phyloP scores from a whole-genome alignment of 2,329 filamentous ascomycete species.

The Cercospora janseana region DNA sequence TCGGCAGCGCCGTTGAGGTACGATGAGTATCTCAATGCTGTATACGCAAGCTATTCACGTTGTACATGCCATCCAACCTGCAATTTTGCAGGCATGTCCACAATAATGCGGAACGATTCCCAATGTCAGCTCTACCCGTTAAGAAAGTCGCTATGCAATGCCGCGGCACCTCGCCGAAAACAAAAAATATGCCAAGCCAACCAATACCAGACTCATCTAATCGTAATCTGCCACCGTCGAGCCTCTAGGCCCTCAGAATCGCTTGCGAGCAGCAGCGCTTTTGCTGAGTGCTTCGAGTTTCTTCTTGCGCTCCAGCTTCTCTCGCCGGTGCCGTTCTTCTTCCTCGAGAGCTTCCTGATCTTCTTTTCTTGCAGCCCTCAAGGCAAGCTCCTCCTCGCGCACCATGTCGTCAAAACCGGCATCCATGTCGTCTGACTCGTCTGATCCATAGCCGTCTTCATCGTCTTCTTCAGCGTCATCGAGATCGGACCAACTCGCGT shows the following conservation, averaged over 20 bases:
- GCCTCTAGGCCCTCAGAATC: too few species aligned
- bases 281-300: slow-evolving; percentile 40
- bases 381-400: slow-evolving; percentile 64
- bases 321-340: slow-evolving; percentile 60
- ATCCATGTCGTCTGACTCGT: slow-evolving; percentile 61
- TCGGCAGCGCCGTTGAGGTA: too few species aligned
- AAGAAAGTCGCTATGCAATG: slow-evolving; percentile 9
- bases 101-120: neutral
- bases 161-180: neutral
- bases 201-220: neutral
- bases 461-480: slow-evolving; percentile 54
- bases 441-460: slow-evolving; percentile 74
- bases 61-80: too few species aligned
- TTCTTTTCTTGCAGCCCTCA: slow-evolving; percentile 63
- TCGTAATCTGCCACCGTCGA: too few species aligned
- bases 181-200: neutral
- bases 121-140: too few species aligned
- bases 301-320: slow-evolving; percentile 57
- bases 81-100: neutral
- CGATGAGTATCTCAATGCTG: too few species aligned
- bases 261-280: slow-evolving; percentile 36
- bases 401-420: slow-evolving; percentile 71
- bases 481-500: slow-evolving; percentile 41
- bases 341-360: slow-evolving; percentile 64
- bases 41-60: too few species aligned